Base-by-base conservation (phyloP, 2,329 filamentous ascomycete species). In the Aspergillus phoenicis region DNA sequence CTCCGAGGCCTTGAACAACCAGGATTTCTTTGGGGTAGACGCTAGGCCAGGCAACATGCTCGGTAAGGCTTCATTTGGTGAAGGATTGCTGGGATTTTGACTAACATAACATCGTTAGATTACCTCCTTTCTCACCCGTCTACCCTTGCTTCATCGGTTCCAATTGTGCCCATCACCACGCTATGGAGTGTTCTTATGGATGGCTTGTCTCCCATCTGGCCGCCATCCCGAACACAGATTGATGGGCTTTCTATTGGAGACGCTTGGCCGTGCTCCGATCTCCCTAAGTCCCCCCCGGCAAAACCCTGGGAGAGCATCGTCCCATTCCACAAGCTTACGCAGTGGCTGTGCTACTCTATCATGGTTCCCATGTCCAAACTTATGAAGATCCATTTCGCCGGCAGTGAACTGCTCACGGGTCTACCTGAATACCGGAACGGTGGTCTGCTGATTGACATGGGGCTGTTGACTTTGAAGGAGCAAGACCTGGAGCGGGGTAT, bases 391-490 rank as follows among this genome's bases (percentile, higher is more conserved):
- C 87, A 92, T 66, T 95, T 95, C 75, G 87, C 89, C 3, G 91
- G 92, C 47, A 86, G 87, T 1, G 91, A 96, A 63, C 83, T 96
- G 6, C 83, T 96, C 66, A 97, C 93, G 0, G 93, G 92, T 22
- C 82, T 97, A 3, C 93, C 93, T 0, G 93, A 97, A 74, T 97
- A 97, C 74, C 87, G 93, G 60, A 97, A 97, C 69, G 93, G 93
- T 47, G 93, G 93, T 11, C 82, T 97, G 3, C 88, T 97, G 63
- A 88, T 97, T 63, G 87, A 97, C 71, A 88, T 93, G 33, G 93
- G 92, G 2, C 85, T 97, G 3, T 75, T 97, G 62, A 91, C 85
- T 0, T 79, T 97, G 45, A 95, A 94, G 73, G 78, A 84, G 2
- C 82, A 84, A 3, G 91, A 94, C 63, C 78, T 83, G 61, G 84